Evolutionary conservation across 345 rosid genomes (phyloP).

Genomic region (Excoecaria cochinchinensis): DNA sequence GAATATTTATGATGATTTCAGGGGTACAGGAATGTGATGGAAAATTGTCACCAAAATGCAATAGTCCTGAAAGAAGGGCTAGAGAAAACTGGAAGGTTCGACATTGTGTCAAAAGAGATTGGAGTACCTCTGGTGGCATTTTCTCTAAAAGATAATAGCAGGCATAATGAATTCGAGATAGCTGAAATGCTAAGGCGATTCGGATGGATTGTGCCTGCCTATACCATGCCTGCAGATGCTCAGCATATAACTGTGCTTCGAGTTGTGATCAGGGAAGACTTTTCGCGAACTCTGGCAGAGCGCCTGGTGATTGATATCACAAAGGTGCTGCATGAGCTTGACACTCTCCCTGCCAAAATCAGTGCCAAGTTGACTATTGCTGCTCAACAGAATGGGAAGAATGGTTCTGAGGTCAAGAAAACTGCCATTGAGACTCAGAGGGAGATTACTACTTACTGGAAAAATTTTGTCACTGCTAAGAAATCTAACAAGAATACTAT

Average conservation of each 20-base stretch:
- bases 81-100: conserved; percentile 67
- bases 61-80: conserved; percentile 67
- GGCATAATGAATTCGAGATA: conserved; percentile 72
- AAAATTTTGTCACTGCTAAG: conserved; percentile 54
- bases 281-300: conserved; percentile 88
- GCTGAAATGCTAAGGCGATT: conserved; percentile 77
- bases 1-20: conserved; percentile 3
- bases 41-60: conserved; percentile 76
- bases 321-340: conserved; percentile 78
- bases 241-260: conserved; percentile 88
- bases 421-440: conserved; percentile 58
- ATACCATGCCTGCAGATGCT: conserved; percentile 89
- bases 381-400: conserved; percentile 18
- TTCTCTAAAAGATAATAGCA: conserved; percentile 69
- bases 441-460: conserved; percentile 74
- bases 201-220: conserved; percentile 97
- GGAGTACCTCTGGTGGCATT: conserved; percentile 93
- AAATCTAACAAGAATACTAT: conserved; percentile 55
- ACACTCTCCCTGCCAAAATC: conserved; percentile 53
- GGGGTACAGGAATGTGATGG: conserved; percentile 91
- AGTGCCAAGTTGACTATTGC: conserved; percentile 36
- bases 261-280: conserved; percentile 86
- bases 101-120: conserved; percentile 72
- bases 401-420: conserved; percentile 47
- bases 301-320: conserved; percentile 72